Evolutionary conservation across 2,329 filamentous ascomycete species (phyloP).

Genomic region (Apiospora kogelbergensis): DNA sequence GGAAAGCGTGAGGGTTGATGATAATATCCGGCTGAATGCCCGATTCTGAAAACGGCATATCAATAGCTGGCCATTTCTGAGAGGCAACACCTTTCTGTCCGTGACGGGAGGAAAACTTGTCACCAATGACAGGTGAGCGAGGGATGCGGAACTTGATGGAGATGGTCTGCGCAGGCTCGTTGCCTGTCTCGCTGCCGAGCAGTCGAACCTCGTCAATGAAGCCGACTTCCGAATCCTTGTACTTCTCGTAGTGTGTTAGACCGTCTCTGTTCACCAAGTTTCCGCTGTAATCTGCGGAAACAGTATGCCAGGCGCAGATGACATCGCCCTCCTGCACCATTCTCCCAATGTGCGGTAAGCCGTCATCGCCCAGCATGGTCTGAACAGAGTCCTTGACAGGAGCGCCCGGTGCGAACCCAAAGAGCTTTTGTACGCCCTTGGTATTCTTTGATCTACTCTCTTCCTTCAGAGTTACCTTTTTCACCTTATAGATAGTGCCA

Average conservation of each 20-base stretch:
- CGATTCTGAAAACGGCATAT: conserved; percentile 96
- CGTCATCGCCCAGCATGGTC: conserved; percentile 79
- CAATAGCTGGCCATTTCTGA: conserved; percentile 89
- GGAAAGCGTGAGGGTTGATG: conserved; percentile 99
- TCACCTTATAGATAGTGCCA: conserved; percentile 97
- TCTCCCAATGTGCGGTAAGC: conserved; percentile 77
- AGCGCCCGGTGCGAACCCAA: conserved; percentile 83
- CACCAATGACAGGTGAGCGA: conserved; percentile 87
- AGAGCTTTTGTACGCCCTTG: conserved; percentile 75
- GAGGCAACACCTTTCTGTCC: conserved; percentile 97
- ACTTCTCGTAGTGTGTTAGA: conserved; percentile 84
- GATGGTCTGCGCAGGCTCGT: conserved; percentile 81
- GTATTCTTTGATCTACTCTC: conserved; percentile 66
- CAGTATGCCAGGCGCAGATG: conserved; percentile 86
- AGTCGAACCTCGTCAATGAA: conserved; percentile 93
- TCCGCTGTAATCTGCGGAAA: conserved; percentile 75
- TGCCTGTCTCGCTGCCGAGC: conserved; percentile 80
- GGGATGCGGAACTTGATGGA: conserved; percentile 93
- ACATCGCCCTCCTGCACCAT: conserved; percentile 78
- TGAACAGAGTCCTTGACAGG: conserved; percentile 70
- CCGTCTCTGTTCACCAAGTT: conserved; percentile 84
- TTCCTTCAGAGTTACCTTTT: conserved; percentile 84
- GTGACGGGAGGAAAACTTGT: conserved; percentile 98
- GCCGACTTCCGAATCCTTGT: conserved; percentile 86
- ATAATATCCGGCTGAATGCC: conserved; percentile 97